phyloP scores from a whole-genome alignment of 208 protist genomes.

The Acanthamoeba sp. region DNA sequence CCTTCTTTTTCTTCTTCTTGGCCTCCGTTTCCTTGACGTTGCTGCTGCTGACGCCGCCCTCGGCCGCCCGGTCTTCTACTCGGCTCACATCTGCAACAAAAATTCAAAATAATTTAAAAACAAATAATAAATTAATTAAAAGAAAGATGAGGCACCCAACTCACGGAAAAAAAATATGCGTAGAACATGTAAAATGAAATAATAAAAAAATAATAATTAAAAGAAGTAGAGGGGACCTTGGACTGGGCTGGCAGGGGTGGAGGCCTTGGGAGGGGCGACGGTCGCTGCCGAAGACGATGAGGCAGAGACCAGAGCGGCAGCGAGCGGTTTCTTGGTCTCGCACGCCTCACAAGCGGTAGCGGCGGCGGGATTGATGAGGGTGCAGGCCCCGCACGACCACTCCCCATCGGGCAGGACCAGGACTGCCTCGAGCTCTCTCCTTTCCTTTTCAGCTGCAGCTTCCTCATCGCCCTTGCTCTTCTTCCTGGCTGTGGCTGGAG shows the following conservation, averaged over 20 bases:
- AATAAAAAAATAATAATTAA: not conserved
- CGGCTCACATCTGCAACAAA: too few species aligned
- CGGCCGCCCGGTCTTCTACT: not conserved
- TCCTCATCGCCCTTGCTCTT: not conserved
- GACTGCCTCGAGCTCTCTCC: not conserved
- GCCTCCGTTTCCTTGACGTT: not conserved
- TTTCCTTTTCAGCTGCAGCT: not conserved
- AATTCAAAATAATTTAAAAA: too few species aligned
- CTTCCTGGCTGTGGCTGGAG: not conserved
- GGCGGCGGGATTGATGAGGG: slow-evolving; percentile 35
- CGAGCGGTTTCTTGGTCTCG: not conserved
- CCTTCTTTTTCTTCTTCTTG: not conserved
- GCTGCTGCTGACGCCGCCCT: not conserved
- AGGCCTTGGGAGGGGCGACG: not conserved
- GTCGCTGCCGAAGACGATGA: not conserved
- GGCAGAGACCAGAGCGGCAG: not conserved
- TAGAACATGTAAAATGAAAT: not conserved
- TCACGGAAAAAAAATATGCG: too few species aligned
- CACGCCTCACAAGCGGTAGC: slow-evolving; percentile 12
- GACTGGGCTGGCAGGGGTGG: not conserved
- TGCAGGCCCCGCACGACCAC: slow-evolving; percentile 61
- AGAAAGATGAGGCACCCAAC: too few species aligned
- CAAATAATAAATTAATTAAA: too few species aligned
- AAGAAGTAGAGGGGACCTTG: not conserved
- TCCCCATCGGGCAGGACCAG: slow-evolving; percentile 6